Conservation (phyloP, 768 basidiomycete species). For the Trametes cubensis region DNA sequence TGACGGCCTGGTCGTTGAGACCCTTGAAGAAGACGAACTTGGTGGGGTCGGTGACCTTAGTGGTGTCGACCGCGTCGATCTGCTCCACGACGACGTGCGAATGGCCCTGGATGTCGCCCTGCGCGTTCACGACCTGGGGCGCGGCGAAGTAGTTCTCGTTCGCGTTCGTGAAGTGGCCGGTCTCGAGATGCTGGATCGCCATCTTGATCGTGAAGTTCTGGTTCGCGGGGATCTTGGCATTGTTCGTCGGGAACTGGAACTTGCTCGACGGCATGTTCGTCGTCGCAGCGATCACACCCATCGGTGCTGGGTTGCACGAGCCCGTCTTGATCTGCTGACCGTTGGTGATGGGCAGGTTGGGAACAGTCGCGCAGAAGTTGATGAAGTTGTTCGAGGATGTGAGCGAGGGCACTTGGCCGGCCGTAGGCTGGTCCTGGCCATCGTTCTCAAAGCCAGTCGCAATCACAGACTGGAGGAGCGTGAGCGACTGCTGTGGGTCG, state of each 20-base stretch:
- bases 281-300: constrained; percentile 60
- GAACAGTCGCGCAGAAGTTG: constrained; percentile 51
- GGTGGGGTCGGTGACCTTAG: constrained; percentile 49
- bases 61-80: constrained; percentile 46
- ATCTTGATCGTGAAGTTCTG: constrained; percentile 57
- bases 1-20: constrained; percentile 45
- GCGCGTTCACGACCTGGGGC: constrained; percentile 51
- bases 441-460: constrained; percentile 49
- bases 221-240: constrained; percentile 48
- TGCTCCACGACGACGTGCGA: constrained; percentile 58
- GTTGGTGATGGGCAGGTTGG: constrained; percentile 47
- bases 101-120: constrained; percentile 53
- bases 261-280: constrained; percentile 58
- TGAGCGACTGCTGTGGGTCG: constrained; percentile 28
- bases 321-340: constrained; percentile 45
- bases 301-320: constrained; percentile 64
- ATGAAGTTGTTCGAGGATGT: constrained; percentile 69
- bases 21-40: constrained; percentile 71
- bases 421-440: constrained; percentile 45
- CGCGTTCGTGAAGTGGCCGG: constrained; percentile 65
- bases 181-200: constrained; percentile 46
- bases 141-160: constrained; percentile 54
- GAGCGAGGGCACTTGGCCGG: constrained; percentile 53
- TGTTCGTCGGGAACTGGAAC: constrained; percentile 54
- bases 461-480: constrained; percentile 50